Percentiles rank a stretch among this genome's conserved stretches.
phyloP scores from a whole-genome alignment of 2,329 filamentous ascomycete genomes.

The Epichloe elymi region DNA sequence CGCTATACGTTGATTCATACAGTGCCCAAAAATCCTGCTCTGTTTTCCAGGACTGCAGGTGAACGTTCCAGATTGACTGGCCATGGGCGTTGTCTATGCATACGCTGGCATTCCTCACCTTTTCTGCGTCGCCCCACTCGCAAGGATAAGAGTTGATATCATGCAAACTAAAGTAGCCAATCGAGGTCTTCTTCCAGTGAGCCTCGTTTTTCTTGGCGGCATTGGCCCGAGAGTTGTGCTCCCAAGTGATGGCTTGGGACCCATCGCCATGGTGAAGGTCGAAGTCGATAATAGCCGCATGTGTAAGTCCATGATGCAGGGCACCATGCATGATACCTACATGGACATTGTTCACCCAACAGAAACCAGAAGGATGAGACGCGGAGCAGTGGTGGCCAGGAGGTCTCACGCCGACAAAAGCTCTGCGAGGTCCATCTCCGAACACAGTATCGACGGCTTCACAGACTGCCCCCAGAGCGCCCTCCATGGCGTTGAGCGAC shows the following conservation, averaged over 20 bases:
- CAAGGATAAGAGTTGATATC: slow-evolving; percentile 99
- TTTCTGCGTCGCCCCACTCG: slow-evolving; percentile 83
- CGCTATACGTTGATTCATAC: slow-evolving; percentile 65
- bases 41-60: slow-evolving; percentile 76
- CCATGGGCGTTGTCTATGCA: slow-evolving; percentile 91
- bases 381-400: slow-evolving; percentile 94
- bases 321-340: slow-evolving; percentile 89
- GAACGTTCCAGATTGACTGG: slow-evolving; percentile 92
- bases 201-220: slow-evolving; percentile 56
- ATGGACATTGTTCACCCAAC: slow-evolving; percentile 97
- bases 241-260: slow-evolving; percentile 90
- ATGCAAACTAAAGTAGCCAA: slow-evolving; percentile 93
- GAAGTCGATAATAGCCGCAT: slow-evolving; percentile 88
- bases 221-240: slow-evolving; percentile 61
- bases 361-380: slow-evolving; percentile 84
- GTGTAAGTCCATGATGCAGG: slow-evolving; percentile 72
- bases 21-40: slow-evolving; percentile 78
- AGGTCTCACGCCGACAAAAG: slow-evolving; percentile 85
- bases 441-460: slow-evolving; percentile 87
- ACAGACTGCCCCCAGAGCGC: slow-evolving; percentile 81
- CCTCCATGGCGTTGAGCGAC: slow-evolving; percentile 77
- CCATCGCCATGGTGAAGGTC: slow-evolving; percentile 89
- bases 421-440: slow-evolving; percentile 49
- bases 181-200: slow-evolving; percentile 67
- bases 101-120: slow-evolving; percentile 84